A percentile compares a stretch with the other conserved stretches of the same genome.
Evolutionary conservation across 169 alveolate species (phyloP).

Genomic region (Eimeria sp.): DNA sequence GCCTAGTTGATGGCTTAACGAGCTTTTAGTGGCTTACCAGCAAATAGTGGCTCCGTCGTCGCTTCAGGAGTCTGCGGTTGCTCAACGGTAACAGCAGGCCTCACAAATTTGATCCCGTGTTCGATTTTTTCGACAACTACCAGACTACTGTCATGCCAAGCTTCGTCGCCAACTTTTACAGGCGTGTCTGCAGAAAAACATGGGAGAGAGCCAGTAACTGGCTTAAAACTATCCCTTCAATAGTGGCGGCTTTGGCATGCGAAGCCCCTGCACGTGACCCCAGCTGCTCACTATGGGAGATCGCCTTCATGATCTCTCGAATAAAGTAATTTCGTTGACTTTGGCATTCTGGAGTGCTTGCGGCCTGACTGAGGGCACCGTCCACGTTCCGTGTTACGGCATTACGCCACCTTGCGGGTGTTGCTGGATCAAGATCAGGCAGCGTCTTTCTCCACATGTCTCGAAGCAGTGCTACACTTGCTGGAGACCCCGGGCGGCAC

Average conservation of each 20-base stretch:
- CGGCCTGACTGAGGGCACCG: background rate
- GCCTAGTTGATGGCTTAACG: background rate
- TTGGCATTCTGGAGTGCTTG: background rate
- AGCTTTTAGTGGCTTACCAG: background rate
- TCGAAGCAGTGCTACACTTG: conserved; percentile 49
- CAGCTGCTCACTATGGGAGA: conserved; percentile 58
- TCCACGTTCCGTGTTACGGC: conserved; percentile 14
- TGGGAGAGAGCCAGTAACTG: background rate
- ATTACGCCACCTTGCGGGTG: background rate
- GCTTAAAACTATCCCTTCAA: background rate
- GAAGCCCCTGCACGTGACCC: background rate
- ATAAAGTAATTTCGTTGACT: conserved; percentile 9
- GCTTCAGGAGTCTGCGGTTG: background rate
- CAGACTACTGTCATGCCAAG: conserved; percentile 30
- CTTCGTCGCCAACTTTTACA: conserved; percentile 13
- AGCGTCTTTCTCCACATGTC: conserved; percentile 14
- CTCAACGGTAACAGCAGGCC: background rate
- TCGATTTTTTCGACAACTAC: conserved; percentile 27
- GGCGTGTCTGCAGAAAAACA: conserved; percentile 28
- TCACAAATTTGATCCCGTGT: background rate
- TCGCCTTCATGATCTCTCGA: conserved; percentile 23
- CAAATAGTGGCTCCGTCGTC: conserved; percentile 37
- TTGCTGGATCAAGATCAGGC: background rate
- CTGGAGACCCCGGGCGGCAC: conserved; percentile 28
- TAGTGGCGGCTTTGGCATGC: background rate